phyloP scores from a whole-genome alignment of 495 filamentous ascomycete species.

The Ramalina intermedia region DNA sequence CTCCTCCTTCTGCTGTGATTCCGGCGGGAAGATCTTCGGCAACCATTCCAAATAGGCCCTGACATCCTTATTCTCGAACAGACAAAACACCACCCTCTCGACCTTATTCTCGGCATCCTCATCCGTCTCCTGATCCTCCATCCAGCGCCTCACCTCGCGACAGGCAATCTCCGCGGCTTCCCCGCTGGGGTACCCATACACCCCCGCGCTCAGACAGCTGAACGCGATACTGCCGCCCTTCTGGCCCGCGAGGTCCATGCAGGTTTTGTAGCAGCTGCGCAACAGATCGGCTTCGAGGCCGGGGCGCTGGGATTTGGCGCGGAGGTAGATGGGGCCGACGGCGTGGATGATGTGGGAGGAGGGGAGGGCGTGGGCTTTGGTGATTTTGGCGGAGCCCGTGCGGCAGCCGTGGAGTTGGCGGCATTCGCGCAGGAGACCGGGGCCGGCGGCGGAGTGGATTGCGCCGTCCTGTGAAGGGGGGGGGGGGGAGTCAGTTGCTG shows the following conservation, averaged over 20 bases:
- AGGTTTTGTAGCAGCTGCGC: slow-evolving; percentile 57
- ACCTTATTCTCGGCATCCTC: slow-evolving; percentile 26
- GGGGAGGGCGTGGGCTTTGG: slow-evolving; percentile 59
- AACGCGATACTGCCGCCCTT: slow-evolving; percentile 64
- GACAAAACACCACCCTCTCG: slow-evolving; percentile 67
- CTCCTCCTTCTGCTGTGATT: slow-evolving; percentile 3
- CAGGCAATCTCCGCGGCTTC: slow-evolving; percentile 57
- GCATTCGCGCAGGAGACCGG: slow-evolving; percentile 55
- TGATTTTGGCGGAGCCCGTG: slow-evolving; percentile 76
- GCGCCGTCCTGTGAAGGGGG: slow-evolving; percentile 51
- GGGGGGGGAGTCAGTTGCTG: not conserved
- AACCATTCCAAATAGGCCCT: slow-evolving; percentile 50
- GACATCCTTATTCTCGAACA: slow-evolving; percentile 65
- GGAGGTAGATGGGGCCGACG: slow-evolving; percentile 71
- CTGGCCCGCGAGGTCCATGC: slow-evolving; percentile 55
- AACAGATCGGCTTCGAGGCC: slow-evolving; percentile 36
- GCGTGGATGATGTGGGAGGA: slow-evolving; percentile 73
- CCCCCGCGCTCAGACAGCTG: slow-evolving; percentile 66
- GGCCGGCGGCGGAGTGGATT: slow-evolving; percentile 76
- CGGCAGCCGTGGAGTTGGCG: slow-evolving; percentile 49
- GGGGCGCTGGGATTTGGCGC: slow-evolving; percentile 16
- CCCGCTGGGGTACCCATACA: slow-evolving; percentile 74
- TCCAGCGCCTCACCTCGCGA: slow-evolving; percentile 52
- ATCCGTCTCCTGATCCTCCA: slow-evolving; percentile 41
- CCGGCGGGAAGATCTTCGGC: slow-evolving; percentile 34